phyloP scores from a whole-genome alignment of 306 rosid species.

The Pterocarpus santalinus region DNA sequence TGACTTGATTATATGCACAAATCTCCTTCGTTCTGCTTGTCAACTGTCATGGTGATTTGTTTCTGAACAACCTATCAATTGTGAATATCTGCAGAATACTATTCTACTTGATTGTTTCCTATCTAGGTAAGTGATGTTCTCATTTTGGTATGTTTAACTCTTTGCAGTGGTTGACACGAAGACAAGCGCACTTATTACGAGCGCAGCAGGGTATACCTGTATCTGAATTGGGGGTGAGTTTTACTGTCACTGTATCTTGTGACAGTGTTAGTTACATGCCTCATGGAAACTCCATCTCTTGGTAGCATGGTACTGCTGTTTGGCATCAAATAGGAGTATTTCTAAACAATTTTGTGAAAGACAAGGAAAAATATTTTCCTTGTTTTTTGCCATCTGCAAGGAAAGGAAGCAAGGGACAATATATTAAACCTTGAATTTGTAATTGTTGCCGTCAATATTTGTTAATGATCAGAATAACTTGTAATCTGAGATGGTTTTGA shows the following conservation, averaged over 20 bases:
- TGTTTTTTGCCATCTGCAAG: slow-evolving; percentile 13
- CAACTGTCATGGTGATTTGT: not conserved
- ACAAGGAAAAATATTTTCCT: not conserved
- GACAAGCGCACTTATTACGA: slow-evolving; percentile 92
- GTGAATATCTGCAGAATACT: slow-evolving; percentile 18
- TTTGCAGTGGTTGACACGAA: slow-evolving; percentile 91
- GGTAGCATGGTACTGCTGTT: slow-evolving; percentile 4
- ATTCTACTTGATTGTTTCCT: slow-evolving; percentile 6
- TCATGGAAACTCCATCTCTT: slow-evolving; percentile 15
- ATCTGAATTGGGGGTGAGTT: slow-evolving; percentile 90
- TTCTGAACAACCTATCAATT: slow-evolving; percentile 13
- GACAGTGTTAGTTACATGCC: slow-evolving; percentile 14
- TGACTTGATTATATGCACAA: slow-evolving; percentile 22
- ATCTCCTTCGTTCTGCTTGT: slow-evolving; percentile 36
- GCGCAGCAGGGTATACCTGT: slow-evolving; percentile 98
- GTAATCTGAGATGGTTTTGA: slow-evolving; percentile 31
- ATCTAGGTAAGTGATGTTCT: slow-evolving; percentile 39
- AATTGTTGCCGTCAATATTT: not conserved
- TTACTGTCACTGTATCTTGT: slow-evolving; percentile 31
- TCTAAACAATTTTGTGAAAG: slow-evolving; percentile 19
- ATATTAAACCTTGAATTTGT: slow-evolving; percentile 2
- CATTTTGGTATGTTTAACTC: slow-evolving; percentile 45
- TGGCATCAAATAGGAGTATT: slow-evolving; percentile 11
- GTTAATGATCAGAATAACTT: not conserved
- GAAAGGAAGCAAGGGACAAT: slow-evolving; percentile 14